Conservation (phyloP, 2,329 filamentous ascomycete genomes). For the Hyphodiscus sp. region DNA sequence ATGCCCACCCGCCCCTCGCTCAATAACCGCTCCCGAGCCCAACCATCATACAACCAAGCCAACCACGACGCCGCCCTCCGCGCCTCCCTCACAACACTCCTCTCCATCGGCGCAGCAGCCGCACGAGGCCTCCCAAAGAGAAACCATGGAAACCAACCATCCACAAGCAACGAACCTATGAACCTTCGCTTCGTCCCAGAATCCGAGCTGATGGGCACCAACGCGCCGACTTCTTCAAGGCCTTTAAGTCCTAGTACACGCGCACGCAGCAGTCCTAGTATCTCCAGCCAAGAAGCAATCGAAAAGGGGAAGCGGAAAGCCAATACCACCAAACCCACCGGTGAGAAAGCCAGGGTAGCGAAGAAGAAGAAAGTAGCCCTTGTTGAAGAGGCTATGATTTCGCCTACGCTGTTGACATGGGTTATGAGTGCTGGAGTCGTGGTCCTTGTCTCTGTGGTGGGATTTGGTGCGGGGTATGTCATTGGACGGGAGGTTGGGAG, state of each 20-base stretch:
- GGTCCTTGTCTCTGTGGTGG: conserved; percentile 60
- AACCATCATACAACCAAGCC: conserved; percentile 58
- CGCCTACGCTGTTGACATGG: conserved; percentile 56
- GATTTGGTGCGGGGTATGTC: conserved; percentile 63
- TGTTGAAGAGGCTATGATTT: conserved; percentile 39
- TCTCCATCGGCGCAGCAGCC: conserved; percentile 91
- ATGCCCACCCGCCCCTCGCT: conserved; percentile 24
- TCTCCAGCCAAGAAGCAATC: conserved; percentile 21
- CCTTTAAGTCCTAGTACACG: conserved; percentile 21
- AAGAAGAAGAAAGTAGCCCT: conserved; percentile 43
- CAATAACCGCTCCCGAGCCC: conserved; percentile 33
- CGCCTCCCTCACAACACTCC: conserved; percentile 86
- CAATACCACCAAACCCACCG: conserved; percentile 20
- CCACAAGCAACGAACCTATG: conserved; percentile 32
- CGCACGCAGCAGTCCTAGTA: conserved; percentile 18
- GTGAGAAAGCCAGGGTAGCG: conserved; percentile 33
- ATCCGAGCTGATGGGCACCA: conserved; percentile 45
- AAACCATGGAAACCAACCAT: conserved; percentile 22
- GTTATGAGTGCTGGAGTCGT: conserved; percentile 61
- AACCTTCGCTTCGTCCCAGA: conserved; percentile 54
- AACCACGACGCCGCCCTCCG: conserved; percentile 91
- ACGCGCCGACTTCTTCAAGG: conserved; percentile 25
- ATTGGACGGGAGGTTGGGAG: conserved; percentile 60
- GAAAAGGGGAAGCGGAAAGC: conserved; percentile 47
- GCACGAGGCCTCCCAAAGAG: conserved; percentile 74